Conservation (phyloP, 169 alveolate species). For the Plasmodium gallinaceum region DNA sequence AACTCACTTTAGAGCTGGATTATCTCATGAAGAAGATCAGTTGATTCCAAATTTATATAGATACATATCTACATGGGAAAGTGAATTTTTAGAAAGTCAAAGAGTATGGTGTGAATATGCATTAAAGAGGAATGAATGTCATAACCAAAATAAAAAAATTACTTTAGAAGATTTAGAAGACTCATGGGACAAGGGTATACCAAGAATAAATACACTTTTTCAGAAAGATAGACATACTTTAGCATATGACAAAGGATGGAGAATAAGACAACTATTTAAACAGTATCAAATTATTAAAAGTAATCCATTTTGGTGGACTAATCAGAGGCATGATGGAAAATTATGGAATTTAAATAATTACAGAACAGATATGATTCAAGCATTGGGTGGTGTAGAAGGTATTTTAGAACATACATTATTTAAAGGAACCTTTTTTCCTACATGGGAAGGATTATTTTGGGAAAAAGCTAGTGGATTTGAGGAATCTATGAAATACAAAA, state of each 20-base stretch:
- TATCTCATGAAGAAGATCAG: constrained; percentile 99
- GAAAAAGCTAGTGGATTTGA: constrained; percentile 99
- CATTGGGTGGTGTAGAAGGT: constrained; percentile 99
- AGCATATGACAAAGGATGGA: constrained; percentile 99
- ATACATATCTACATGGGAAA: constrained; percentile 98
- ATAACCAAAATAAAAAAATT: constrained; percentile 97
- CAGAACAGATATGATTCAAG: constrained; percentile 99
- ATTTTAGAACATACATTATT: constrained; percentile 99
- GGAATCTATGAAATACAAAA: constrained; percentile 99
- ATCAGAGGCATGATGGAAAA: constrained; percentile 99
- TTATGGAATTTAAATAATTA: constrained; percentile 99
- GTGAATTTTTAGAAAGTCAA: constrained; percentile 99
- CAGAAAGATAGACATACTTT: constrained; percentile 99
- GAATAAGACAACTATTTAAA: constrained; percentile 98
- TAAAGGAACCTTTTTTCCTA: constrained; percentile 99
- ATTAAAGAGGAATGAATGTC: constrained; percentile 98
- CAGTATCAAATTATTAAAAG: constrained; percentile 96
- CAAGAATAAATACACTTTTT: constrained; percentile 99
- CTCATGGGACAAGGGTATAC: constrained; percentile 99
- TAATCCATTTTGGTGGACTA: constrained; percentile 99
- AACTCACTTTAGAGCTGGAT: constrained; percentile 99
- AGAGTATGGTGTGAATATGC: constrained; percentile 99
- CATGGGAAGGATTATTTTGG: constrained; percentile 99
- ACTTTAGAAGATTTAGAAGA: constrained; percentile 99
- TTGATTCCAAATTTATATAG: constrained; percentile 99